Conservation (phyloP, 257 asterid genomes). For the Echium plantagineum region DNA sequence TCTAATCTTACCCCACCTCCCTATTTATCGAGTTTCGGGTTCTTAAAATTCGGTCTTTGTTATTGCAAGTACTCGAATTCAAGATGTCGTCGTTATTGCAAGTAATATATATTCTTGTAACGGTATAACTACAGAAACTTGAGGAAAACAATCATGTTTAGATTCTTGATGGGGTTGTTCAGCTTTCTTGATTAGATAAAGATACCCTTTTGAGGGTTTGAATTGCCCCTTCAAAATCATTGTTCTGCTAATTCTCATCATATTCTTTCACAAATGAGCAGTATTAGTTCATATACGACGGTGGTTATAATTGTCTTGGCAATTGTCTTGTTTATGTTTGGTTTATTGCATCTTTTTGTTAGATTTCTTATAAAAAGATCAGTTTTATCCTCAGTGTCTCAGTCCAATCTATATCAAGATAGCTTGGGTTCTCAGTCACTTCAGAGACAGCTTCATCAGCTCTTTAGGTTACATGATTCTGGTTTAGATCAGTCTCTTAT, state of each 20-base stretch:
- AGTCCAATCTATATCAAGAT: conserved; percentile 33
- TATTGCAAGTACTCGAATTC: no score
- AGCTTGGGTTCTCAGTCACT: conserved; percentile 29
- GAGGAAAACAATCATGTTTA: no score
- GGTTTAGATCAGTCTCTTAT: conserved; percentile 88
- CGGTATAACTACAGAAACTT: no score
- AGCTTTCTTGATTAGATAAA: no score
- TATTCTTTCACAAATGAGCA: conserved; percentile 27
- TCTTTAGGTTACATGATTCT: conserved; percentile 75
- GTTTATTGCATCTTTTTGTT: conserved; percentile 35
- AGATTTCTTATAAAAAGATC: conserved; percentile 32
- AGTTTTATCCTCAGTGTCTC: conserved; percentile 39
- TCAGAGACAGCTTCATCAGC: conserved; percentile 69
- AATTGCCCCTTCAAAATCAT: no score
- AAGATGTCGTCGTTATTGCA: no score
- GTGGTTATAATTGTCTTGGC: conserved; percentile 39
- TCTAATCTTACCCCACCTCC: no score
- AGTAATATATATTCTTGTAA: no score
- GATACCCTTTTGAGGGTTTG: no score
- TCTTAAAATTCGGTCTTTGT: no score
- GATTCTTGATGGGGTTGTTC: no score
- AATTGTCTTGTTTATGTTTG: conserved; percentile 38
- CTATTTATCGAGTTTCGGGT: no score
- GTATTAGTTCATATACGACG: conserved; percentile 35
- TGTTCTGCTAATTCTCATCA: not conserved